Evolutionary conservation across 1,284 basidiomycete genomes (phyloP), one percentile per base, ranked within the genome.

Genomic region (Cronartium ribicola): DNA sequence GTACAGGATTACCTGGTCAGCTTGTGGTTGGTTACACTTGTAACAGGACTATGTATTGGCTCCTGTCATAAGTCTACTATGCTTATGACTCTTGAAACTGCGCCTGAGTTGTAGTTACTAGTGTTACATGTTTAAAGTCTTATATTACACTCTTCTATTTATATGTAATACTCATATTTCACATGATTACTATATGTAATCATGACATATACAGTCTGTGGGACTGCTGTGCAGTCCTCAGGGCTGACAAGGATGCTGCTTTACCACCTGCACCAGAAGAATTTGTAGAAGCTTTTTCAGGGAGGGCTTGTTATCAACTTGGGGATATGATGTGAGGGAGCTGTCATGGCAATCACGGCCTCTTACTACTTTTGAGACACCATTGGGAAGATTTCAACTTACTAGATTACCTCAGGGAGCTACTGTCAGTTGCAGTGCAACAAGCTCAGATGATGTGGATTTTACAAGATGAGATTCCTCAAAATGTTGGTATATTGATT

Each of bases 401-500:
- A 63, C 61, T 40, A 7, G 22, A 36, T 40, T 62, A n/a, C 39
- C 39, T 20, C 63, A 41, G 46, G 20, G 5, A 41, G 20, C 41
- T 66, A 29, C 55, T n/a, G n/a, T 60, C 14, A 3, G 66, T 68
- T 6, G 55, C 66, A 14, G 48, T 68, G 22, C 61, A 68, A 22
- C 55, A 68, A n/a, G 66, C 67, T 14, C 59, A 69, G n/a, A 61
- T 69, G 40, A 48, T 62, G 57, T 60, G 55, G 57, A 62, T 69
- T 20, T 13, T 61, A 2, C 59, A 69, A 48, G 67, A 69, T 1
- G 20, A 43, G 29, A 46, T 62, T 4, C 66, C 55, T 3, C 39
- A 59, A 10, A 37, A 60, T 41, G 36, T n/a, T 22, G 46, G 20
- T 57, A 60, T 57, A 59, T 40, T 60, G 11, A 59, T 68, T 5